Evolutionary conservation across 495 filamentous ascomycete species (phyloP).

Genomic region (Polyplosphaeria fusca): DNA sequence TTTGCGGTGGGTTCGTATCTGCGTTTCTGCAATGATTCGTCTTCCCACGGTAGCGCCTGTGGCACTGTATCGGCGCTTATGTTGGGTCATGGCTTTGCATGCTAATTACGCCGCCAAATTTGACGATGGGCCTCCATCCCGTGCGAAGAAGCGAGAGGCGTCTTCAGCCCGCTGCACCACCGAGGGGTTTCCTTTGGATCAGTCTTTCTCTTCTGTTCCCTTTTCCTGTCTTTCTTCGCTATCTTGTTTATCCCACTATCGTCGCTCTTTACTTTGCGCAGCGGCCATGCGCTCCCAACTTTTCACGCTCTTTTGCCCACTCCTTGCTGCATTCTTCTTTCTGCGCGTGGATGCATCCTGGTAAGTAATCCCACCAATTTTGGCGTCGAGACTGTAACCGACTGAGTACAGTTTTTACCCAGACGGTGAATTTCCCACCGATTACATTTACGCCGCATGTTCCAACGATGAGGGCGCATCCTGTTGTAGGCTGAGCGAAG

Average conservation of each 20-base stretch:
- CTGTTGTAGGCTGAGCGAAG: slow-evolving; percentile 18
- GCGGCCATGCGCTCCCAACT: slow-evolving; percentile 16
- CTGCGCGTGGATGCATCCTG: slow-evolving; percentile 14
- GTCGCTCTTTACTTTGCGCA: slow-evolving; percentile 15
- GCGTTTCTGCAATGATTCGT: too few relatives aligned
- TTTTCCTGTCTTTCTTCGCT: not conserved
- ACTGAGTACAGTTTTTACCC: slow-evolving; percentile 23
- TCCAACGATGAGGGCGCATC: slow-evolving; percentile 6
- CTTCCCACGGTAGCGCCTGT: too few relatives aligned
- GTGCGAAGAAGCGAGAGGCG: slow-evolving; percentile 15
- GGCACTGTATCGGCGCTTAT: too few relatives aligned
- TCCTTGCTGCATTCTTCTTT: not conserved
- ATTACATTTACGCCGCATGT: slow-evolving; percentile 19
- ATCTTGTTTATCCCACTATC: slow-evolving; percentile 9
- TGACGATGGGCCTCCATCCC: too few relatives aligned
- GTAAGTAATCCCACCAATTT: slow-evolving; percentile 13
- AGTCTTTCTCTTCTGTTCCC: not conserved
- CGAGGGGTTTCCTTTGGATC: not conserved
- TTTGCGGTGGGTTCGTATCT: too few relatives aligned
- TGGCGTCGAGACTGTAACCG: too few relatives aligned
- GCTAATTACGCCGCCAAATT: too few relatives aligned
- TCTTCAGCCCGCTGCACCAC: slow-evolving; percentile 5
- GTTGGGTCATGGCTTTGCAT: too few relatives aligned
- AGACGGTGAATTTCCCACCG: slow-evolving; percentile 14
- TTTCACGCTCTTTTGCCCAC: slow-evolving; percentile 25